phyloP scores from a whole-genome alignment of 1,284 basidiomycete genomes.

The Rhizoctonia solani region DNA sequence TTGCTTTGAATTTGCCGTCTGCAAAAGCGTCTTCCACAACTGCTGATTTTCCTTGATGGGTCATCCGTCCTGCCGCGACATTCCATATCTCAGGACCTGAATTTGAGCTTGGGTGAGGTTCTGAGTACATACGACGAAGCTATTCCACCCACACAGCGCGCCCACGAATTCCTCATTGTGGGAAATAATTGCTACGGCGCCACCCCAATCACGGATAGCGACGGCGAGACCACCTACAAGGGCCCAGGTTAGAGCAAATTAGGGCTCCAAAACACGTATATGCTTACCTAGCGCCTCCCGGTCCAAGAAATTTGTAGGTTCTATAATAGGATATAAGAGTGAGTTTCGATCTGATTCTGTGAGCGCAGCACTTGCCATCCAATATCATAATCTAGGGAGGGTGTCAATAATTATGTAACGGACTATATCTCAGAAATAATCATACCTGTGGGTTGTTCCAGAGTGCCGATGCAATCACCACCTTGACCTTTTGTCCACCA shows the following conservation, averaged over 20 bases:
- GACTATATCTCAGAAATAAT: neutral
- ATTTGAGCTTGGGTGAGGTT: neutral
- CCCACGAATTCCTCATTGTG: conserved; percentile 73
- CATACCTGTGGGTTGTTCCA: conserved; percentile 91
- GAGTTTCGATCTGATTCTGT: neutral
- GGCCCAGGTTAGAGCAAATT: conserved; percentile 47
- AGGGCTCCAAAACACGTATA: conserved; percentile 34
- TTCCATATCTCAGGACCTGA: conserved; percentile 82
- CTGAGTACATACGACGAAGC: neutral
- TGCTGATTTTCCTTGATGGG: conserved; percentile 84
- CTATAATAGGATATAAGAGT: conserved; percentile 54
- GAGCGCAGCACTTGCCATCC: conserved; percentile 35
- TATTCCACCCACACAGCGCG: conserved; percentile 71
- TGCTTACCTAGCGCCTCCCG: conserved; percentile 69
- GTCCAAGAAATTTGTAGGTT: conserved; percentile 98
- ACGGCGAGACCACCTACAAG: conserved; percentile 82
- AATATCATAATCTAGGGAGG: conserved; percentile 38
- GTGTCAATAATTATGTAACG: neutral
- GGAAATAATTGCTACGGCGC: conserved; percentile 72
- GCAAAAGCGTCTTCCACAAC: conserved; percentile 78
- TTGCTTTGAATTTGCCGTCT: conserved; percentile 45
- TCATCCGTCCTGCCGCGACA: conserved; percentile 77
- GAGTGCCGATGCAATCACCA: conserved; percentile 91
- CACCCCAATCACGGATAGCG: conserved; percentile 95
- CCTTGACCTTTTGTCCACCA: conserved; percentile 97